Evolutionary conservation across 2,329 filamentous ascomycete genomes (phyloP).

Genomic region (Aspergillus pseudonomiae): DNA sequence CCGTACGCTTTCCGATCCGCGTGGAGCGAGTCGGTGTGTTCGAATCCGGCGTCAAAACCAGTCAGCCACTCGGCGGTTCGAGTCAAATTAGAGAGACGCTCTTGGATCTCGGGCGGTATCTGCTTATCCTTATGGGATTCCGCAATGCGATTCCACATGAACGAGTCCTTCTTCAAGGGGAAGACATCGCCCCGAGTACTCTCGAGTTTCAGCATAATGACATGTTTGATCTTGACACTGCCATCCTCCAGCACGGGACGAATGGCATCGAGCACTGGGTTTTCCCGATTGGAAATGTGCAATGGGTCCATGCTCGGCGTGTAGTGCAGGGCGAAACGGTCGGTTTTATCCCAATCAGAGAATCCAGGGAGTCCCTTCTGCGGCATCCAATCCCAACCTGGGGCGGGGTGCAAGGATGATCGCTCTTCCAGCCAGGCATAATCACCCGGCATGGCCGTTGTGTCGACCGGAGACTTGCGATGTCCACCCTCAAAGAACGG

Average conservation of each 20-base stretch:
- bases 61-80: conserved; percentile 34
- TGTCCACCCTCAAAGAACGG: conserved; percentile 25
- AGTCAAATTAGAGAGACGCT: conserved; percentile 32
- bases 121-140: conserved; percentile 38
- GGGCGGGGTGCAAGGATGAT: conserved; percentile 22
- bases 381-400: conserved; percentile 31
- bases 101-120: conserved; percentile 36
- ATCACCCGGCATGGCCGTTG: conserved; percentile 21
- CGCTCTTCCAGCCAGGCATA: conserved; percentile 25
- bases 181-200: conserved; percentile 52
- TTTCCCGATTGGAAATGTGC: conserved; percentile 45
- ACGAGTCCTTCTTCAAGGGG: conserved; percentile 45
- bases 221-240: conserved; percentile 45
- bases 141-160: conserved; percentile 39
- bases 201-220: conserved; percentile 50
- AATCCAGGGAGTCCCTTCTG: conserved; percentile 27
- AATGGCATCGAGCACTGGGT: conserved; percentile 4
- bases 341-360: conserved; percentile 26
- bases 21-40: conserved; percentile 24
- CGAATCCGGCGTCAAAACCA: conserved; percentile 29
- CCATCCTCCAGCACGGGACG: conserved; percentile 25
- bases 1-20: conserved; percentile 34
- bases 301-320: conserved; percentile 42
- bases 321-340: conserved; percentile 32
- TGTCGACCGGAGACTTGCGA: conserved; percentile 24